Evolutionary conservation across 768 basidiomycete genomes (phyloP), one percentile per base, ranked within the genome.

Genomic region (Coprinopsis strossmayeri): DNA sequence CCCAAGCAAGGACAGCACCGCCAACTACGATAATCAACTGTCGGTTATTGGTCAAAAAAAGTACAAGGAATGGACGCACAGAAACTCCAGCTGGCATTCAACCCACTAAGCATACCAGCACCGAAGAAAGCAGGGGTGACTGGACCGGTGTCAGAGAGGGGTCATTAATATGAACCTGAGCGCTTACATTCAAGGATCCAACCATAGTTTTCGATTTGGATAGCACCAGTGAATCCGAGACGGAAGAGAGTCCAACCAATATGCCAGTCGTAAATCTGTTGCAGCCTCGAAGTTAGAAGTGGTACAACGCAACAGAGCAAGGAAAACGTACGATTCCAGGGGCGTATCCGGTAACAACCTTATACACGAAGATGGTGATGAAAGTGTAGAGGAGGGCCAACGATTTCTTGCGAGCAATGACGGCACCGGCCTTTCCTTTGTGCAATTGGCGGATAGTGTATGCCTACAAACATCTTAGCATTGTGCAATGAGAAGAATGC

Each of bases 391-490:
- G 57, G 20, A 83, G 66, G 7, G 68, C 71, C 34, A 76, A 62
- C 1, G 79, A 71, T 66, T 82, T 84, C 61, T 78, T 77, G 57
- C 64, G 70, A 18, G 81, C 80, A 5, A 68, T 70, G 23, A 63
- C 59, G 11, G 77, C 77, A 30, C 78, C 80, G 20, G 66, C 63
- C 46, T 63, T 67, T 13, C 74, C 74, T 28, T 71, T 69, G 52
- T 83, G 83, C 25, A 81, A 62, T 7, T 80, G 79, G 28, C 73
- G 79, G 54, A 84, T 82, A 23, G 78, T 81, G 54, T 74, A 81
- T 9, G 81, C 82, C 70, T 73, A 42, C 26, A 18, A 35, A 25
- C 12, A 35, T 15, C n/a, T n/a, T n/a, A n/a, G 2, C 26, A 18
- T 35, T n/a, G 30, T 41, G 24, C 24, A 43, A 26, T 49, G 30